These are phyloP conservation scores for Plasmopara halstedii DNA, from an alignment of 352 stramenopile genomes.

Conservation along the genomic window DNA sequence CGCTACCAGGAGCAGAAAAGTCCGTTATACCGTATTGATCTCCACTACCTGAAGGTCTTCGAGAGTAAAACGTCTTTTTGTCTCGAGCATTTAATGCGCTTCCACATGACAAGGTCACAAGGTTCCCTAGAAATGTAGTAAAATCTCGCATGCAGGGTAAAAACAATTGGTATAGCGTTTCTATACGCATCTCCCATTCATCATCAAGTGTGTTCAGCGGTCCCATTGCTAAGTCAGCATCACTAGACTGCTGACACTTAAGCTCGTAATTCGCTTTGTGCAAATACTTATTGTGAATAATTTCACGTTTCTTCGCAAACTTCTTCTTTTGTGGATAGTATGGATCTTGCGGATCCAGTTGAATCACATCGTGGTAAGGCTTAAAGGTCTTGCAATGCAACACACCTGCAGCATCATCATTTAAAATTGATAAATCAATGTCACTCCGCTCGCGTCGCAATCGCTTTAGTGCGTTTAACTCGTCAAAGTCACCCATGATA, in stretches of 20 bases:
- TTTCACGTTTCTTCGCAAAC: slow-evolving; percentile 48
- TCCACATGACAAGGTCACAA: slow-evolving; percentile 59
- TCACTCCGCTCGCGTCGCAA: slow-evolving; percentile 34
- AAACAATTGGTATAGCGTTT: slow-evolving; percentile 65
- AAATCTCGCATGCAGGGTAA: slow-evolving; percentile 66
- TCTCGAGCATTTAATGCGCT: slow-evolving; percentile 62
- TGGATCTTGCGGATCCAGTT: slow-evolving; percentile 52
- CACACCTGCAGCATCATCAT: slow-evolving; percentile 42
- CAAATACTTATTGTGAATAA: slow-evolving; percentile 69
- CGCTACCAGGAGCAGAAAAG: slow-evolving; percentile 31
- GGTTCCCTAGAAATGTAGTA: slow-evolving; percentile 53
- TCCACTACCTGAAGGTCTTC: slow-evolving; percentile 33
- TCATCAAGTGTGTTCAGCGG: slow-evolving; percentile 49
- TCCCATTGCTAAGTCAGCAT: slow-evolving; percentile 36
- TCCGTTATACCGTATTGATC: slow-evolving; percentile 49
- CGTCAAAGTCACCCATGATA: slow-evolving; percentile 43
- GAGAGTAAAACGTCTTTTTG: slow-evolving; percentile 76
- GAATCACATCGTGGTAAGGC: slow-evolving; percentile 37
- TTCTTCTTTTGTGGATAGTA: slow-evolving; percentile 71
- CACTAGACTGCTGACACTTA: slow-evolving; percentile 30
- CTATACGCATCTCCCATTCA: slow-evolving; percentile 63
- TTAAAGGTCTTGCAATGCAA: slow-evolving; percentile 64
- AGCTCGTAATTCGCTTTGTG: slow-evolving; percentile 59
- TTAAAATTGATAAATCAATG: slow-evolving; percentile 33
- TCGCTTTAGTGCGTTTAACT: slow-evolving; percentile 48